phyloP scores from a whole-genome alignment of 257 asterid species.

The Solanum tarapatanum region DNA sequence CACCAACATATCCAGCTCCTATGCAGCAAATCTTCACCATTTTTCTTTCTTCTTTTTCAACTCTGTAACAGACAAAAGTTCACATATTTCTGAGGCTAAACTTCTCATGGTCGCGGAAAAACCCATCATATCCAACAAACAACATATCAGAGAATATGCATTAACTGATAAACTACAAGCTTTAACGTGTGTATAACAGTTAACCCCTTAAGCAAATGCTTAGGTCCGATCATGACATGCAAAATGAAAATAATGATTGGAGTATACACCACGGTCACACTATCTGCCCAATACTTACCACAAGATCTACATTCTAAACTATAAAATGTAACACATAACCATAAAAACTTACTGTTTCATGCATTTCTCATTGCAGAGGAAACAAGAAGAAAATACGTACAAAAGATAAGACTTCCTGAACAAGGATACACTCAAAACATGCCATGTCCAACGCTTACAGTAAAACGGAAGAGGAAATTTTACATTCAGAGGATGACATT shows the following conservation, averaged over 20 bases:
- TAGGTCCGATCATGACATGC: background rate
- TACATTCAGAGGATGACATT: background rate
- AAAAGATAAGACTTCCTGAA: background rate
- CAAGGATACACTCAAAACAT: background rate
- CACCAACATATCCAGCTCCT: conserved; percentile 93
- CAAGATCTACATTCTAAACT: background rate
- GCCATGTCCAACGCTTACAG: background rate
- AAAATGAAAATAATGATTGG: background rate
- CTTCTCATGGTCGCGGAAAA: background rate
- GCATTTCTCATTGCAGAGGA: background rate
- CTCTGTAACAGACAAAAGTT: conserved; percentile 14
- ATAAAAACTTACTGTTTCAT: background rate
- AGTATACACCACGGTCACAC: background rate
- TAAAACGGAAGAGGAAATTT: background rate
- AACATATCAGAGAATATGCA: background rate
- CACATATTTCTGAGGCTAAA: background rate
- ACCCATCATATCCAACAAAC: background rate
- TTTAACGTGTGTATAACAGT: background rate
- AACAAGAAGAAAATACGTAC: background rate
- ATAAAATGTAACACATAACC: background rate
- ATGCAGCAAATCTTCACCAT: conserved; percentile 99
- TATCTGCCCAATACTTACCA: background rate
- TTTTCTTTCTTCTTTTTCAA: conserved; percentile 8
- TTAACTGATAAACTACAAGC: background rate
- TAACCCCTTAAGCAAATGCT: background rate